Base-by-base conservation (phyloP, 2,329 filamentous ascomycete genomes). In the Myriangium duriaei region DNA sequence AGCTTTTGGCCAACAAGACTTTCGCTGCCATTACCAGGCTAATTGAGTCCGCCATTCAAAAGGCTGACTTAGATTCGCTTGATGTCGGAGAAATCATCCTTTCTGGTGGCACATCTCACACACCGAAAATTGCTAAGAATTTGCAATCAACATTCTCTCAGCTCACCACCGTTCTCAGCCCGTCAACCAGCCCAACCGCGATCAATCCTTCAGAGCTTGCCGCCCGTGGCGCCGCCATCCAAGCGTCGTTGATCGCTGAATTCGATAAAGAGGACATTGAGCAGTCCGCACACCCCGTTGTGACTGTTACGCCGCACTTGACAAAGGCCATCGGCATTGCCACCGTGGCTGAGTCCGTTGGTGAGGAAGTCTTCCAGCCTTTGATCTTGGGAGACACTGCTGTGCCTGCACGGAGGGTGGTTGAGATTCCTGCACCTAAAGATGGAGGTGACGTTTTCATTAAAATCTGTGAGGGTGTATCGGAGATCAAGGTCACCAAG, bases 11-110 rank as follows among this genome's bases (percentile, higher is more conserved):
- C 38, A 76, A 78, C 60, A 88, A 92, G 68, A 76, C 91, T 41
- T 88, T 96, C 51, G 76, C 79, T 47, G 82, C 85, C 47, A 87
- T 98, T 67, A 86, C 80, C 59, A 76, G 82, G 47, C 69, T 96
- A 41, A 79, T 95, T 41, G 77, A 87, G 61, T 72, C 81, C 48
- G 86, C 76, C 38, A 72, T 98, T 47, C 81, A 87, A 69, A 96
- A 96, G 72, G 91, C 91, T 32, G 80, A 78, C 26, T 72, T 98
- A 32, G 88, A 96, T 57, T 74, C 92, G 40, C 75, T 96, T 45
- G 88, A 98, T 58, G 75, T 98, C 42, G 82, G 94, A 56, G 86
- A 95, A 69, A 82, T 96, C 49, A 85, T 98, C 58, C 76, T 96
- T 50, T 81, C 83, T 33, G 91, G 91, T 49, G 91, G 91, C 52